Evolutionary conservation across 768 basidiomycete genomes (phyloP), one percentile per base, ranked within the genome.

Genomic region (Agaricus sinodeliciosus): DNA sequence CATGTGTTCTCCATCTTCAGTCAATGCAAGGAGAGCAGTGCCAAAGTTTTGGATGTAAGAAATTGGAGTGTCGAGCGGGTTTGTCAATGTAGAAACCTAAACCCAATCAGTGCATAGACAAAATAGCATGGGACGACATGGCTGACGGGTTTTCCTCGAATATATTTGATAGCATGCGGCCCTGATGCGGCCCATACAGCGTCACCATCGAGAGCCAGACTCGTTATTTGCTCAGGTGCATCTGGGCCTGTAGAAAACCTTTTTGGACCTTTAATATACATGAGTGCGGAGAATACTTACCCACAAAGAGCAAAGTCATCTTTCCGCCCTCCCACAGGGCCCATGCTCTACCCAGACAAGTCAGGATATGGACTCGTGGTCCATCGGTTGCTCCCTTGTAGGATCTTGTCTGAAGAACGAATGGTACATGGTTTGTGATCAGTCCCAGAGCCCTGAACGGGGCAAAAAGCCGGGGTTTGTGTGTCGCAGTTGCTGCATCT

Each of bases 381-480:
- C 87, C 90, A 16, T 87, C 86, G 1, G 89, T 80, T 18, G 90
- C 82, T 22, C 90, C 90, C 65, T 94, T 94, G 62, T 84, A 76
- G 0, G 88, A 82, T 49, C 91, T 81, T 1, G 87, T 83, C 73
- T 95, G 93, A 54, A 97, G 67, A 13, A 87, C 82, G 64, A 95
- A 91, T 9, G 94, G 93, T 22, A 94, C 78, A 70, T 86, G 80
- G 63, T 95, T 94, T 41, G 94, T 92, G 62, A 98, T 80, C 53
- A 93, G 80, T 25, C 96, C 95, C n/a, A 99, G 80, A 6, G 94
- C 94, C 55, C 96, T 81, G 65, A 98, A 99, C 3, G 96, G 95
- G 4, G 86, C 90, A 64, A 95, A 98, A 39, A 99, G 69, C 41
- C 77, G 72, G 0, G 72, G 72, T 60, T 73, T 72, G 48, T 67